These are phyloP conservation scores for Aspergillus ibericus DNA, from an alignment of 2,329 filamentous ascomycete genomes.

Conservation along the genomic window DNA sequence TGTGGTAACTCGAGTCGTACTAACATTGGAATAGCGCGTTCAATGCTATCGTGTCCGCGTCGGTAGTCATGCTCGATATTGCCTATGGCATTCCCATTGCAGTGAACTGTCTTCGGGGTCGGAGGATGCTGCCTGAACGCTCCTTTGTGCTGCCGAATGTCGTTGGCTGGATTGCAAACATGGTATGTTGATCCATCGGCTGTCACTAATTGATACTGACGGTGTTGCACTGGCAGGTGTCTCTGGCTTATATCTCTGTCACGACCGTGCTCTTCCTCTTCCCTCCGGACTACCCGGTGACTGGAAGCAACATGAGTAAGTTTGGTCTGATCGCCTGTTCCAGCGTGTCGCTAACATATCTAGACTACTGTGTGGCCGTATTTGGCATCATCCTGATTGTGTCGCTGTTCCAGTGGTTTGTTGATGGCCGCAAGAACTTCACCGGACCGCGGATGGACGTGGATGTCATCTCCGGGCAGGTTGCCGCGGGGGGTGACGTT, in stretches of 20 bases:
- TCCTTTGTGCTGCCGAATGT: constrained; percentile 57
- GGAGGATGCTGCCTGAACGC: constrained; percentile 63
- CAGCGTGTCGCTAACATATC: constrained; percentile 2
- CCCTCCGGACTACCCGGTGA: constrained; percentile 66
- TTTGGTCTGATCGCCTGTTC: constrained; percentile 4
- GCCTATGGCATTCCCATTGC: constrained; percentile 73
- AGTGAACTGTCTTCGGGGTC: constrained; percentile 67
- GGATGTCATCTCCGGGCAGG: constrained; percentile 18
- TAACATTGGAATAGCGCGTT: constrained; percentile 55
- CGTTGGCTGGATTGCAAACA: constrained; percentile 62
- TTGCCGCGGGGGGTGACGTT: neutral
- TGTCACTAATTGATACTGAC: neutral
- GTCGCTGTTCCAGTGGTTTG: constrained; percentile 59
- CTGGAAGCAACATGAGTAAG: constrained; percentile 67
- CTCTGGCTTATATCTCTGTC: constrained; percentile 64
- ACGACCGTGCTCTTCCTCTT: constrained; percentile 76
- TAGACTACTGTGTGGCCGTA: constrained; percentile 51
- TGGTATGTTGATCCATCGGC: constrained; percentile 35
- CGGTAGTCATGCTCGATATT: constrained; percentile 69
- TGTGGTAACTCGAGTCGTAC: neutral
- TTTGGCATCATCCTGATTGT: constrained; percentile 60
- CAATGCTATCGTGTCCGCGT: constrained; percentile 69
- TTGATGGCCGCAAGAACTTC: constrained; percentile 63
- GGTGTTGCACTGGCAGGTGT: constrained; percentile 45
- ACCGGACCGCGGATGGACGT: constrained; percentile 53